Percentiles rank a stretch among this genome's conserved stretches.
Evolutionary conservation across 139 green algal genomes (phyloP).

Genomic region (Chlamydomonas sphaeroides): DNA sequence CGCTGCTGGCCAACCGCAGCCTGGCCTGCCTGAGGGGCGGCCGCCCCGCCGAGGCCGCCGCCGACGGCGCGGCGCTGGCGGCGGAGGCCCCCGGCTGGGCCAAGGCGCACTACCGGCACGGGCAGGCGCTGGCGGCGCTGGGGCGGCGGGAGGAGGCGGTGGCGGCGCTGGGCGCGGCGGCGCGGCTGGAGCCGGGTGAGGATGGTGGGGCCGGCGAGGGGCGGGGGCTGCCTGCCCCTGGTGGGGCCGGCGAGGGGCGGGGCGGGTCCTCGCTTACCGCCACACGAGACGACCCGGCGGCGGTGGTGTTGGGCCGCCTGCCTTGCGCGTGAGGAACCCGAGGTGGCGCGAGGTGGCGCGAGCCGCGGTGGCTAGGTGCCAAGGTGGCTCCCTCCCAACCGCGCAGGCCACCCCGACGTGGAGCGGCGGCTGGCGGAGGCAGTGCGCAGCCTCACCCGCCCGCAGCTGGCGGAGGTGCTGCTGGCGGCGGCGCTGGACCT

Average conservation of each 20-base stretch:
- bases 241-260: too few species aligned
- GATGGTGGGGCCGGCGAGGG: too few species aligned
- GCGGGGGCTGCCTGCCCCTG: too few species aligned
- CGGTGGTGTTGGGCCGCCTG: too few species aligned
- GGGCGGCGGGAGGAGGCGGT: not conserved
- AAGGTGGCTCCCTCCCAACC: too few species aligned
- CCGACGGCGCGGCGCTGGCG: not conserved
- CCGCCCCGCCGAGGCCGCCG: not conserved
- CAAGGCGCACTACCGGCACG: conserved; percentile 22
- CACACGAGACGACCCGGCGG: too few species aligned
- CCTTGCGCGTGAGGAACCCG: too few species aligned
- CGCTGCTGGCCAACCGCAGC: conserved; percentile 5
- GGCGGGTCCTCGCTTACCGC: too few species aligned
- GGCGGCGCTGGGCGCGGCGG: not conserved
- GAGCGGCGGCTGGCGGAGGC: not conserved
- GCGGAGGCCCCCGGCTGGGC: not conserved
- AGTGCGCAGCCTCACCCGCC: not conserved
- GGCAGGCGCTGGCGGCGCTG: conserved; percentile 9
- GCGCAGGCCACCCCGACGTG: not conserved
- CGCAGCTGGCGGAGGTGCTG: conserved; percentile 21
- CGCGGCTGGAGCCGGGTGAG: conserved; percentile 8
- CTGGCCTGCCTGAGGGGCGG: not conserved
- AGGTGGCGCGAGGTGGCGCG: too few species aligned
- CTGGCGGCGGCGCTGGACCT: not conserved
- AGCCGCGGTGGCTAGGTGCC: too few species aligned